Percentiles rank a stretch among this genome's conserved stretches.
Conservation (phyloP, 2,329 filamentous ascomycete species). For the Leptographium wingfieldii region DNA sequence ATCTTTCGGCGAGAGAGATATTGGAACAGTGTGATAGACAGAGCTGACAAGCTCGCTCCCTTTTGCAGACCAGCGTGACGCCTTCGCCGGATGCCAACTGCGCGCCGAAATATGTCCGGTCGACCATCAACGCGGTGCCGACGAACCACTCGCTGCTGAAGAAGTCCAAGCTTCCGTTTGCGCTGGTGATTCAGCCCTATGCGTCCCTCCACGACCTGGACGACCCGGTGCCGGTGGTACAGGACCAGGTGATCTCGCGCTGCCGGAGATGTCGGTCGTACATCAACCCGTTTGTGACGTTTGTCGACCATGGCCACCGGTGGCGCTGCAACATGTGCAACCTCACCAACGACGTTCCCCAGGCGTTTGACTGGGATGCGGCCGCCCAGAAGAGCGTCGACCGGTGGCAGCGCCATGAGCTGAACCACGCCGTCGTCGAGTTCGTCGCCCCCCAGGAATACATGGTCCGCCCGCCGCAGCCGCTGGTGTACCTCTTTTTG, state of each 20-base stretch:
- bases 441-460: slow-evolving; percentile 98
- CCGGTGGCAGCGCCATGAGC: slow-evolving; percentile 79
- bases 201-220: slow-evolving; percentile 85
- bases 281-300: slow-evolving; percentile 95
- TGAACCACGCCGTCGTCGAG: slow-evolving; percentile 94
- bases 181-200: slow-evolving; percentile 92
- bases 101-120: slow-evolving; percentile 85
- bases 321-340: slow-evolving; percentile 99
- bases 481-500: slow-evolving; percentile 87
- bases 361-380: slow-evolving; percentile 97
- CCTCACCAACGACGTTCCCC: slow-evolving; percentile 95
- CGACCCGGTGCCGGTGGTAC: slow-evolving; percentile 79
- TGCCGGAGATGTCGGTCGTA: slow-evolving; percentile 93
- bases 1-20: neutral
- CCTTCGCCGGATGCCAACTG: slow-evolving; percentile 87
- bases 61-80: slow-evolving; percentile 65
- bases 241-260: slow-evolving; percentile 93
- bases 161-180: slow-evolving; percentile 92
- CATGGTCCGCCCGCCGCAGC: slow-evolving; percentile 95
- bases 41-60: neutral
- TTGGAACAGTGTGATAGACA: neutral
- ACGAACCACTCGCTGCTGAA: slow-evolving; percentile 88
- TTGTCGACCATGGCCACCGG: slow-evolving; percentile 90
- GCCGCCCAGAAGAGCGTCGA: slow-evolving; percentile 83
- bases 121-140: slow-evolving; percentile 86